A percentile compares a stretch with the other conserved stretches of the same genome.
These are phyloP conservation scores for Trifolium dubium DNA, from an alignment of 306 rosid species.

Conservation along the genomic window DNA sequence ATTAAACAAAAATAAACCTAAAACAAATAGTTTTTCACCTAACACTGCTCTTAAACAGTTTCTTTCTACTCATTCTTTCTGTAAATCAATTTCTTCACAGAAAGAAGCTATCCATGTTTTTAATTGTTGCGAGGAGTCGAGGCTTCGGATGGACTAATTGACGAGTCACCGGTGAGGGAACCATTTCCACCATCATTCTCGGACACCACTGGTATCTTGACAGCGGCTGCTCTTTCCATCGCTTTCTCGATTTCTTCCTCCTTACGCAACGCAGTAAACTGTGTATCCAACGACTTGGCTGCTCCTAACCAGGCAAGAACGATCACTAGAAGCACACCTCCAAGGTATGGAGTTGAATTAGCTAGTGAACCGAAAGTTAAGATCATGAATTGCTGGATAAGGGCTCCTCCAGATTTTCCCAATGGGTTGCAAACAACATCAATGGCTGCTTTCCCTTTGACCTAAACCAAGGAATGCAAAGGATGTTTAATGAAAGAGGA, in stretches of 20 bases:
- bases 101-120: constrained; percentile 28
- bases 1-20: constrained; percentile 44
- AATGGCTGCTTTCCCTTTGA: constrained; percentile 98
- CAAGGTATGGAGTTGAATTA: constrained; percentile 92
- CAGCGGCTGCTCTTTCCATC: constrained; percentile 82
- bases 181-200: constrained; percentile 59
- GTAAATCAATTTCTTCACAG: constrained; percentile 33
- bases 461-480: constrained; percentile 52
- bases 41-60: constrained; percentile 40
- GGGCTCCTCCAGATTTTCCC: constrained; percentile 98
- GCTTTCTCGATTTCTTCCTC: constrained; percentile 98
- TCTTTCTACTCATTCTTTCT: constrained; percentile 46
- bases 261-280: constrained; percentile 73
- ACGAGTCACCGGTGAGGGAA: constrained; percentile 63
- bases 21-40: constrained; percentile 51
- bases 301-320: constrained; percentile 89
- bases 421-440: constrained; percentile 98
- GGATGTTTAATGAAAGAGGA: constrained; percentile 14
- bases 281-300: constrained; percentile 85
- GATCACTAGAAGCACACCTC: constrained; percentile 83
- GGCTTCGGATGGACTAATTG: constrained; percentile 64
- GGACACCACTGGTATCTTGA: constrained; percentile 82
- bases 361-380: constrained; percentile 90
- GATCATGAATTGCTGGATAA: constrained; percentile 97
- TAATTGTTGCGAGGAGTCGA: constrained; percentile 57